Conservation (phyloP, 2,329 filamentous ascomycete species). For the Penicillium sp. region DNA sequence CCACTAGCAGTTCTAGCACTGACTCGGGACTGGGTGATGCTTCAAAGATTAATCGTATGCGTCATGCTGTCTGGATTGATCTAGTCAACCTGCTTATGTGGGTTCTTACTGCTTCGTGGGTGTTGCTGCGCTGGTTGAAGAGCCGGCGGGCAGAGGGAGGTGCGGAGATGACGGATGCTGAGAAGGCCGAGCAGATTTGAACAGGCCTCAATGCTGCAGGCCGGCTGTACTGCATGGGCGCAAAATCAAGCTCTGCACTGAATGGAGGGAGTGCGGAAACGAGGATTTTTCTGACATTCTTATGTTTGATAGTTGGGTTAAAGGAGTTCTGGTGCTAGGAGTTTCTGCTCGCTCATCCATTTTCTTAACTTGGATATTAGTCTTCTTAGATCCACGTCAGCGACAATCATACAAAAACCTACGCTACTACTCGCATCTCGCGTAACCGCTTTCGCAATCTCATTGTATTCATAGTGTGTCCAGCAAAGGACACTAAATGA, state of each 20-base stretch:
- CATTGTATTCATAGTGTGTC: neutral
- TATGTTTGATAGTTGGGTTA: neutral
- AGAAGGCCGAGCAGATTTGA: slow-evolving; percentile 19
- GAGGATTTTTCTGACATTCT: neutral
- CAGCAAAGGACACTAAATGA: neutral
- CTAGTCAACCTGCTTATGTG: slow-evolving; percentile 74
- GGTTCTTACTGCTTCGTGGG: slow-evolving; percentile 60
- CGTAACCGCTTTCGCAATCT: neutral
- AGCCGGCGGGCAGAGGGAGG: slow-evolving; percentile 15
- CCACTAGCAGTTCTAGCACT: slow-evolving; percentile 26
- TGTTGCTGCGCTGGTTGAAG: slow-evolving; percentile 39
- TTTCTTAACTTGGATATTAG: neutral
- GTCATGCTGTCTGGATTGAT: slow-evolving; percentile 83
- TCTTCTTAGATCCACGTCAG: neutral
- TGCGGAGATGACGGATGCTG: slow-evolving; percentile 16
- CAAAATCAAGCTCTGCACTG: neutral
- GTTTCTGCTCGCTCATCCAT: neutral
- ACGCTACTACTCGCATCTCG: neutral
- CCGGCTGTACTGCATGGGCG: neutral
- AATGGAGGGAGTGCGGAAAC: neutral
- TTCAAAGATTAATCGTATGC: slow-evolving; percentile 68
- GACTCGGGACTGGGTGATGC: slow-evolving; percentile 14
- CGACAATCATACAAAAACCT: no score
- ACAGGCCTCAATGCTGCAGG: neutral
- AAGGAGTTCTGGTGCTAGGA: neutral